A percentile compares a stretch with the other conserved stretches of the same genome.
Evolutionary conservation across 257 asterid species (phyloP).

Genomic region (Scutellaria barbata): DNA sequence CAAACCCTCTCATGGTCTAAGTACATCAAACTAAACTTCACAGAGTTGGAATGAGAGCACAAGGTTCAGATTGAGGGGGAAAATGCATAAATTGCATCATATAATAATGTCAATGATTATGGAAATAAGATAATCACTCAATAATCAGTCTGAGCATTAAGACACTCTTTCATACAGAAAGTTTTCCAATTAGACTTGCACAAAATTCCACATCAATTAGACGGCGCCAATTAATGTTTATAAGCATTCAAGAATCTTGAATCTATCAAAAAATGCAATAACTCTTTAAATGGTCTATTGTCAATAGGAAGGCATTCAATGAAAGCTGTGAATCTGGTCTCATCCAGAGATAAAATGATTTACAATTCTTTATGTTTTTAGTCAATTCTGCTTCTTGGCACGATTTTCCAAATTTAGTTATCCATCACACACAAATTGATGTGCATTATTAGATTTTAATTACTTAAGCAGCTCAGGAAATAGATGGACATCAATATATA

Average conservation of each 20-base stretch:
- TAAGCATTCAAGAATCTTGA: constrained; percentile 68
- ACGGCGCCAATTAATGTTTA: too few relatives aligned
- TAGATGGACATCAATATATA: not conserved
- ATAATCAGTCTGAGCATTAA: not conserved
- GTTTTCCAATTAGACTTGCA: not conserved
- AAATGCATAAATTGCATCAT: not conserved
- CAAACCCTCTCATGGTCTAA: too few relatives aligned
- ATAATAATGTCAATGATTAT: not conserved
- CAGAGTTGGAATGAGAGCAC: not conserved
- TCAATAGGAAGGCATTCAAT: constrained; percentile 77
- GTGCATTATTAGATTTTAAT: not conserved
- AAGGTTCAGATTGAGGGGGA: constrained; percentile 8
- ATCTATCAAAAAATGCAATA: constrained; percentile 69
- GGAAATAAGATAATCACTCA: not conserved
- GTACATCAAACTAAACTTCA: not conserved
- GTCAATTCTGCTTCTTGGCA: constrained; percentile 4
- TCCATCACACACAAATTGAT: constrained; percentile 13
- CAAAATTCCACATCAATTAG: not conserved
- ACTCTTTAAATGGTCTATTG: constrained; percentile 76
- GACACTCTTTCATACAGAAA: not conserved
- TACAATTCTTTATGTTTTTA: not conserved
- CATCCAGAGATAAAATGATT: not conserved
- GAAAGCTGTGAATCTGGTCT: not conserved
- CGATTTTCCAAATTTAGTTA: not conserved
- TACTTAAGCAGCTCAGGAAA: constrained; percentile 23